Evolutionary conservation across 148 eudicot genomes (phyloP), one percentile per base, ranked within the genome.

Genomic region (Rhododendron henanense): DNA sequence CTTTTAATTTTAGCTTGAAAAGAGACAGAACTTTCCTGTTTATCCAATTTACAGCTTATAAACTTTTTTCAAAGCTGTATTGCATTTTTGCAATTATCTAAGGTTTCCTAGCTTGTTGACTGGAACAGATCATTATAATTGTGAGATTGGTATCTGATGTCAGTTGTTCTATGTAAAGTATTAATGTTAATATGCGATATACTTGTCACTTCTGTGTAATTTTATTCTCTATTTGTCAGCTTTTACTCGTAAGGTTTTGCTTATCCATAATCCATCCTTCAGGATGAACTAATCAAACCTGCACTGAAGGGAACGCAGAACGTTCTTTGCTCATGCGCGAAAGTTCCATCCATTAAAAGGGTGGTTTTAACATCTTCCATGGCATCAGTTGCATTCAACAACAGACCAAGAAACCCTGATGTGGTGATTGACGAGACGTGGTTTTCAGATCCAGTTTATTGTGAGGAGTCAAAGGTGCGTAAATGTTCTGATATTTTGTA

Each of bases 301-400:
- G 88, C 88, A 10, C 45, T 87, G 31, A 77, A 87, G 57, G 88
- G 88, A 77, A 87, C 88, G 2, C 82, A 77, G 15, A 87, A 87
- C 65, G 88, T 87, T 31, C 74, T 87, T 35, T 35, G 83, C 39
- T 83, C 88, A 31, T 87, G 88, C n/a, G 57, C 83, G 0, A 87
- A 87, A 83, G 74, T 79, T 71, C 79, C 88, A 48, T 83, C 83
- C 37, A 28, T 87, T 78, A 87, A 83, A 78, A 83, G 88, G 71
- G 88, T 87, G 25, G 86, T 87, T 21, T 2, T 87, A 65, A 87
- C 88, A 83, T 87, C 86, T 69, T 87, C 88, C 19, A 83, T 83
- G 61, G 86, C 83, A 65, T 18, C 88, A 8, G 86, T 83, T 48
- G n/a, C 55, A 0, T 47, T 44, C 21, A 83, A 87, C 10, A 33